A percentile compares a stretch with the other conserved stretches of the same genome.
Evolutionary conservation across 2,329 filamentous ascomycete genomes (phyloP).

Genomic region (Huntiella decipiens): DNA sequence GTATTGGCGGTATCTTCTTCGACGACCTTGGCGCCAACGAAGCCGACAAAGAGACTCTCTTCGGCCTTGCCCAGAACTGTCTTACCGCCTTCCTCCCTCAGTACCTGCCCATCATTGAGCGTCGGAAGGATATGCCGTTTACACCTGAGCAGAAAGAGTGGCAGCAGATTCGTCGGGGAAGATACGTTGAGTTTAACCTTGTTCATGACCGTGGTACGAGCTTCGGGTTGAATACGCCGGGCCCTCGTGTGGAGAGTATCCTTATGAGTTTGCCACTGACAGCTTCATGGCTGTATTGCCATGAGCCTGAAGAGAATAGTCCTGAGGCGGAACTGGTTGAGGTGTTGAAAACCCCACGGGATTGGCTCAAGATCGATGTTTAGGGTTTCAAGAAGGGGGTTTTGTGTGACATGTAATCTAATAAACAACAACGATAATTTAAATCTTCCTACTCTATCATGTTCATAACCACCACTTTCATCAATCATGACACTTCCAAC

Average conservation of each 20-base stretch:
- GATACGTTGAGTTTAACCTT: conserved; percentile 96
- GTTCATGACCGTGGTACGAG: conserved; percentile 90
- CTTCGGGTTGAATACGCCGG: conserved; percentile 85
- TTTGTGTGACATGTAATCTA: neutral
- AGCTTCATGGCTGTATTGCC: conserved; percentile 92
- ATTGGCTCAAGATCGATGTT: conserved; percentile 35
- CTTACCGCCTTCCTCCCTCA: conserved; percentile 74
- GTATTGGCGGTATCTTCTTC: conserved; percentile 94
- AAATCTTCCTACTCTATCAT: neutral
- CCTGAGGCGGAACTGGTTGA: conserved; percentile 66
- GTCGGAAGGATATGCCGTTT: conserved; percentile 80
- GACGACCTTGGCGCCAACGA: conserved; percentile 83
- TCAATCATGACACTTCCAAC: conserved; percentile 14
- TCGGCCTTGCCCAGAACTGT: conserved; percentile 74
- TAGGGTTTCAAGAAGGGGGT: neutral
- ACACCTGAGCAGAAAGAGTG: conserved; percentile 76
- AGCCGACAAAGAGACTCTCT: conserved; percentile 74
- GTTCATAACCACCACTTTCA: conserved; percentile 15
- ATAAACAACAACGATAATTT: neutral
- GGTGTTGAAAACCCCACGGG: conserved; percentile 43
- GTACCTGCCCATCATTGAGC: conserved; percentile 76
- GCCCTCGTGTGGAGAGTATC: conserved; percentile 85
- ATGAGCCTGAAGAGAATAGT: conserved; percentile 56
- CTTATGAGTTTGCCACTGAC: conserved; percentile 91
- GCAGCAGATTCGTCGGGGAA: conserved; percentile 87